Percentiles rank a stretch among this genome's conserved stretches.
These are phyloP conservation scores for Polyporus tsugae DNA, from an alignment of 1,284 basidiomycete genomes.

Conservation along the genomic window DNA sequence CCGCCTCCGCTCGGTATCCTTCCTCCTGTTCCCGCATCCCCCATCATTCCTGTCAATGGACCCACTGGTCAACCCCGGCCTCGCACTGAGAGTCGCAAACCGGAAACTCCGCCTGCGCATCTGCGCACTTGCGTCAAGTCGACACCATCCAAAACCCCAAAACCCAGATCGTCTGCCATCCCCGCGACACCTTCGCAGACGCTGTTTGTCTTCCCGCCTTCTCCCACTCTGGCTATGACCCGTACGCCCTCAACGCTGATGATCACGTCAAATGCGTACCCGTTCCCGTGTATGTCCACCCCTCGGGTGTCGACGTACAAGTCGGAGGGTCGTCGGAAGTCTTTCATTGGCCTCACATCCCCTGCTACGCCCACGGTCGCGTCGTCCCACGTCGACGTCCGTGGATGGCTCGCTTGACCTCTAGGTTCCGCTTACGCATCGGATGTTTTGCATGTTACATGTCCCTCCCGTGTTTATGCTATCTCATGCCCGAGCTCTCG, in stretches of 20 bases:
- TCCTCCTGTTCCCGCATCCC: constrained; percentile 74
- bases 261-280: constrained; percentile 67
- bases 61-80: constrained; percentile 51
- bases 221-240: constrained; percentile 63
- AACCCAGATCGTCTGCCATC: constrained; percentile 36
- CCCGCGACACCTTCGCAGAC: constrained; percentile 69
- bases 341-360: constrained; percentile 73
- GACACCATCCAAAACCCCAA: constrained; percentile 32
- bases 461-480: constrained; percentile 23
- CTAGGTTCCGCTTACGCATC: constrained; percentile 22
- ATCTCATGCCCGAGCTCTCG: constrained; percentile 22
- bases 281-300: constrained; percentile 70
- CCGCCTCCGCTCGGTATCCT: constrained; percentile 66
- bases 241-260: constrained; percentile 80
- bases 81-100: constrained; percentile 61
- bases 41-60: constrained; percentile 41
- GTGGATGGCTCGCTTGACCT: constrained; percentile 69
- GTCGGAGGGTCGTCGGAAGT: constrained; percentile 69
- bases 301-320: constrained; percentile 78
- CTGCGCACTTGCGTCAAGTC: constrained; percentile 45
- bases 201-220: constrained; percentile 85
- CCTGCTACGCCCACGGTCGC: constrained; percentile 82
- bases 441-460: constrained; percentile 28
- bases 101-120: constrained; percentile 61
- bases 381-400: constrained; percentile 81